These are phyloP conservation scores for Gnaphalium uliginosum DNA, from an alignment of 129 eudicot genomes.

Conservation along the genomic window DNA sequence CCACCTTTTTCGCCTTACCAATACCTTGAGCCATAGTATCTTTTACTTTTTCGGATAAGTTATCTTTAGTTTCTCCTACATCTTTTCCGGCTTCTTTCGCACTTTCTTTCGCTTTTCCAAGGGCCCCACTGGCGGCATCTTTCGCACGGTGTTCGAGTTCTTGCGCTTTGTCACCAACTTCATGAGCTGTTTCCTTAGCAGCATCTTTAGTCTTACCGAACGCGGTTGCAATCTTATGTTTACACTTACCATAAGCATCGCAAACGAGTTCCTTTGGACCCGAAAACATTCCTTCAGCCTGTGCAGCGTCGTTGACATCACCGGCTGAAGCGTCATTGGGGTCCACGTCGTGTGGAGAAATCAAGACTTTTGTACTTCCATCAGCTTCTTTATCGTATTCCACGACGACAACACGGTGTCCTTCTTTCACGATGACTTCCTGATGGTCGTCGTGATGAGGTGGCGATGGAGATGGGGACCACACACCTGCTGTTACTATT, in stretches of 20 bases:
- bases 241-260: slow-evolving; percentile 66
- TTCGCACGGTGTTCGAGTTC: slow-evolving; percentile 30
- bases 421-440: slow-evolving; percentile 51
- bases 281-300: background rate
- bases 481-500: slow-evolving; percentile 44
- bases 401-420: slow-evolving; percentile 62
- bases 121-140: slow-evolving; percentile 17
- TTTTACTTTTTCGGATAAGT: slow-evolving; percentile 6
- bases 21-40: slow-evolving; percentile 22
- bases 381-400: slow-evolving; percentile 48
- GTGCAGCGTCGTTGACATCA: background rate
- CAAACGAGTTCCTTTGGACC: slow-evolving; percentile 56
- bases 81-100: slow-evolving; percentile 29
- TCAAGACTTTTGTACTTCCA: slow-evolving; percentile 60
- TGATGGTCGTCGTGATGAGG: slow-evolving; percentile 1
- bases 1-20: slow-evolving; percentile 24
- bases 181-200: slow-evolving; percentile 29
- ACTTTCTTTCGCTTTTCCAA: slow-evolving; percentile 13
- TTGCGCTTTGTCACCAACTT: slow-evolving; percentile 21
- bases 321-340: background rate
- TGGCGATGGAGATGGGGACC: slow-evolving; percentile 44
- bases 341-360: slow-evolving; percentile 48
- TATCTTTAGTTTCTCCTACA: background rate
- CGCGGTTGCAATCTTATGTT: slow-evolving; percentile 51
- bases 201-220: slow-evolving; percentile 39